These are phyloP conservation scores for Eragrostis tef DNA, from an alignment of 202 grass and related monocot genomes.

Conservation along the genomic window DNA sequence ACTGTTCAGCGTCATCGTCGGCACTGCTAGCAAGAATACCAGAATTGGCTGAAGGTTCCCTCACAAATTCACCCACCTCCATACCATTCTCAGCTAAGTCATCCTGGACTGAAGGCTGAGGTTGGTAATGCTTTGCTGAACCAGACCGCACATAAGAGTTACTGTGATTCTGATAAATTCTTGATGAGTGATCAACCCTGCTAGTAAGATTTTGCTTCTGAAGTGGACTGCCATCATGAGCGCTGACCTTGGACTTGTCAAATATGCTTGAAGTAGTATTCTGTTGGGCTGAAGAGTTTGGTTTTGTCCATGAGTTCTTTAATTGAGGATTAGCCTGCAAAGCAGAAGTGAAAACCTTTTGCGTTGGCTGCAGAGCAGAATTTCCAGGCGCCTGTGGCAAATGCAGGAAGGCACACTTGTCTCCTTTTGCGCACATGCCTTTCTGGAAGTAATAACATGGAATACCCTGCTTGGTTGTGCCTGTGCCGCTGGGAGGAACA, in stretches of 20 bases:
- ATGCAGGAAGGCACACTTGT: conserved; percentile 62
- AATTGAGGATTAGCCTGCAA: conserved; percentile 37
- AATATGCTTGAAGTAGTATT: neutral
- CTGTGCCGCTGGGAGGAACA: conserved; percentile 33
- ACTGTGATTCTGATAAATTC: conserved; percentile 46
- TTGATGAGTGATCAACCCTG: conserved; percentile 16
- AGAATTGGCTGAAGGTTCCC: conserved; percentile 61
- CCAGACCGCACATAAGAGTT: conserved; percentile 32
- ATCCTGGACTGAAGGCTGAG: conserved; percentile 39
- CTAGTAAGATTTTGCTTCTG: conserved; percentile 38
- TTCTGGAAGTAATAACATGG: conserved; percentile 81
- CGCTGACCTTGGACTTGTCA: conserved; percentile 19
- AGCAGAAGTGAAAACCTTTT: conserved; percentile 45
- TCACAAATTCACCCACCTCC: conserved; percentile 60
- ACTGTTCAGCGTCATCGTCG: conserved; percentile 31
- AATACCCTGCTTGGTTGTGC: conserved; percentile 47
- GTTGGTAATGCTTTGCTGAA: conserved; percentile 38
- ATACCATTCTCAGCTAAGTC: conserved; percentile 43
- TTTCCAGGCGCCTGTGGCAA: conserved; percentile 44
- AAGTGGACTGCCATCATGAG: conserved; percentile 25
- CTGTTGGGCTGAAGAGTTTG: conserved; percentile 36
- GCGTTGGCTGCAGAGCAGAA: conserved; percentile 32
- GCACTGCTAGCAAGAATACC: conserved; percentile 30
- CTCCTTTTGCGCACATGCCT: conserved; percentile 66
- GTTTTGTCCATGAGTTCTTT: conserved; percentile 61